Percentiles rank a stretch among this genome's conserved stretches.
Evolutionary conservation across 129 eudicot species (phyloP).

Genomic region (Smallanthus sonchifolius): DNA sequence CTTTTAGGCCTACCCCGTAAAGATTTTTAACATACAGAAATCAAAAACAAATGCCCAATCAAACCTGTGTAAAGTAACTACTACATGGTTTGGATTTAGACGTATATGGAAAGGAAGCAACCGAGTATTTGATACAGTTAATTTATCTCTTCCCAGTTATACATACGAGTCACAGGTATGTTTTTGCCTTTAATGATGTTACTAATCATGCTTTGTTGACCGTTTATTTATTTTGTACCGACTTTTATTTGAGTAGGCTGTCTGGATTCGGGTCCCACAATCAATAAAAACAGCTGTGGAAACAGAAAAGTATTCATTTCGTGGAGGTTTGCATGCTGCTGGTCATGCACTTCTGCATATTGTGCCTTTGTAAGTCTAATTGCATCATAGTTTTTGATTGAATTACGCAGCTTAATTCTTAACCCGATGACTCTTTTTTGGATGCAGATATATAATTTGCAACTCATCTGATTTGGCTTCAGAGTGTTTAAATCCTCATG

Average conservation of each 20-base stretch:
- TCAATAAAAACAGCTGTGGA: constrained; percentile 73
- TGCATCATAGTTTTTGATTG: neutral
- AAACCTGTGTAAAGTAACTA: constrained; percentile 75
- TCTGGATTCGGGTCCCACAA: constrained; percentile 83
- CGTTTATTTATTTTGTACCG: neutral
- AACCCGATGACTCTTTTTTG: neutral
- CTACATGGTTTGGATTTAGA: constrained; percentile 94
- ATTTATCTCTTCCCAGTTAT: constrained; percentile 75
- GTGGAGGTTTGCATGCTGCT: constrained; percentile 98
- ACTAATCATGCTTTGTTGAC: constrained; percentile 10
- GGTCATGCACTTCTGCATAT: constrained; percentile 89
- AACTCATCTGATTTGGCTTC: constrained; percentile 84
- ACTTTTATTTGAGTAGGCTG: constrained; percentile 49
- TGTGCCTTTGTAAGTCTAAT: constrained; percentile 70
- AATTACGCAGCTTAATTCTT: neutral
- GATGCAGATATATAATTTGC: constrained; percentile 74
- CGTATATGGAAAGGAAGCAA: constrained; percentile 76
- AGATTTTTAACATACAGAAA: constrained; percentile 25
- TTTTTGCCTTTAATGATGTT: neutral
- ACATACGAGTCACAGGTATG: constrained; percentile 85
- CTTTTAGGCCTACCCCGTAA: constrained; percentile 67
- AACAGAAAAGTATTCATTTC: constrained; percentile 49
- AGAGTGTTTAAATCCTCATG: constrained; percentile 93
- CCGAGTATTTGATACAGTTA: constrained; percentile 74
- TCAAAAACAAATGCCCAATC: constrained; percentile 64